Base-by-base conservation (phyloP, 1,284 basidiomycete species). In the Gymnopus androsaceus region DNA sequence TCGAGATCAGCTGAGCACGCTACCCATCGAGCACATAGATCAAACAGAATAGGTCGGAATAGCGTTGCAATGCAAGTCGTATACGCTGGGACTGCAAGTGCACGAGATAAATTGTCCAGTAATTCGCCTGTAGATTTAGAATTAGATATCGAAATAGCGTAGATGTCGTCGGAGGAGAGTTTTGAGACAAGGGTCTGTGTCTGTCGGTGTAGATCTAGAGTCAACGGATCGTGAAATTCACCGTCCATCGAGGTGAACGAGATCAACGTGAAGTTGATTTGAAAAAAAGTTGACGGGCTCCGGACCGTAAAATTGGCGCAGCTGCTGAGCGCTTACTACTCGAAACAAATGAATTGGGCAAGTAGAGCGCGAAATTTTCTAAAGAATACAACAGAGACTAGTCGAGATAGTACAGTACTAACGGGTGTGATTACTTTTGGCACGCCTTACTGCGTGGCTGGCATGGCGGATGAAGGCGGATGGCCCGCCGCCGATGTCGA, bases 11-110 rank as follows among this genome's bases (percentile, higher is more conserved):
- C 69, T 31, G 78, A 66, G 36, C 75, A 69, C 17, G 84, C 73
- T 33, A 92, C 64, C 87, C 87, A 91, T 64, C 86, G 72, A 11
- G 87, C 84, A 63, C 82, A 88, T 28, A 92, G 68, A 70, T 92
- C 87, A 33, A 88, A 65, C 46, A 92, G 66, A 51, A 92, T 69
- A 11, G 90, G 90, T 56, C 87, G 74, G 68, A 86, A 92, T 8
- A 77, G 59, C 5, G 71, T 75, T 27, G 87, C 83, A 54, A 91
- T 74, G 21, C 71, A 61, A 23, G 77, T 61, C 1, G 89, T 91
- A 42, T 83, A 76, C 17, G 78, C 72, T 6, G 86, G 80, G 12
- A 71, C 61, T 0, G 76, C 68, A 23, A 87, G 72, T 8, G 84
- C 68, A 28, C 69, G 66, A n/a, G 86, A 85, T 50, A 88, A 66